Percentiles rank a stretch among this genome's conserved stretches.
These are phyloP conservation scores for Entamoeba invadens DNA, from an alignment of 208 protist genomes.

Conservation along the genomic window DNA sequence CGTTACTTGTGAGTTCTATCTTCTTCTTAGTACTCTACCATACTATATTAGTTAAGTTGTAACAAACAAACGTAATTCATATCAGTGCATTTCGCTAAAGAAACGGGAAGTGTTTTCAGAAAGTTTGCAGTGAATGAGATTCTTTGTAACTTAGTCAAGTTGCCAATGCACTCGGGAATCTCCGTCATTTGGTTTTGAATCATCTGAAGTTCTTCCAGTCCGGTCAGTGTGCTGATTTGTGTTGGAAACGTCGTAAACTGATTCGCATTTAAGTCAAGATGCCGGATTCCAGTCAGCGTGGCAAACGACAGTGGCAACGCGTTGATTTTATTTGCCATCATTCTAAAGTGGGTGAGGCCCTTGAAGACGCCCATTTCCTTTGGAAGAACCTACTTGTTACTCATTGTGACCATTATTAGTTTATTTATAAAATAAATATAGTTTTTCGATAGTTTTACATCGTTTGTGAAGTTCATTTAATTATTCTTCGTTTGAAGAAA, in stretches of 20 bases:
- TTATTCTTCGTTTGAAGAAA: background rate
- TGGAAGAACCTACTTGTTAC: background rate
- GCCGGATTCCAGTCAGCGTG: background rate
- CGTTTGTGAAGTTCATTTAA: too few species aligned
- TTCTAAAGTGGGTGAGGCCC: background rate
- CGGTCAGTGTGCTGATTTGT: background rate
- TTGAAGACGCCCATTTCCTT: background rate
- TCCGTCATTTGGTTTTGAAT: background rate
- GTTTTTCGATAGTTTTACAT: too few species aligned
- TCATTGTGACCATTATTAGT: background rate
- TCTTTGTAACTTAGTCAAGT: background rate
- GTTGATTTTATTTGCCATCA: background rate
- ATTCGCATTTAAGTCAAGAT: background rate
- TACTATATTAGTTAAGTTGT: too few species aligned
- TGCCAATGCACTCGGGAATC: background rate
- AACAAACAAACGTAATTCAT: background rate
- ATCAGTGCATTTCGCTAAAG: background rate
- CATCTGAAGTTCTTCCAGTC: background rate
- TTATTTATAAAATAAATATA: too few species aligned
- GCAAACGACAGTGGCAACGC: background rate
- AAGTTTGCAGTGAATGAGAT: background rate
- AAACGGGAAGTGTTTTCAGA: background rate
- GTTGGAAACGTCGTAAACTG: background rate
- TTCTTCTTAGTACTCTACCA: too few species aligned
- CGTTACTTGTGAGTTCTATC: background rate